Conservation (phyloP, 768 basidiomycete species). For the Rhizopogon sp. region DNA sequence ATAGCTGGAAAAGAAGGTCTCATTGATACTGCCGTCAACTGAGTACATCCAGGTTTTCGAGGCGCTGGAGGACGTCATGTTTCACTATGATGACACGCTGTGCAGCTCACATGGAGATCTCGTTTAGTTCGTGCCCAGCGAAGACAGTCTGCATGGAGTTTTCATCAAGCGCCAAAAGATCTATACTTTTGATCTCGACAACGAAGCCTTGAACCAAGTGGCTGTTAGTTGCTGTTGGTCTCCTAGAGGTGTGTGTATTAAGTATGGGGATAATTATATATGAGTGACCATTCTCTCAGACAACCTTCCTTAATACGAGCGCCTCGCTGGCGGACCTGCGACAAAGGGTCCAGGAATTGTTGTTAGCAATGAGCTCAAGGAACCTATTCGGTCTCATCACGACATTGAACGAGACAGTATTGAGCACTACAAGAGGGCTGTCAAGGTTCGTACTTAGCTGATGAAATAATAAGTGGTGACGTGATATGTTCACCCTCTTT, state of each 20-base stretch:
- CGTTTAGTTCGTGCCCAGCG: no score
- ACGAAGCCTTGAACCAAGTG: slow-evolving; percentile 28
- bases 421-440: slow-evolving; percentile 95
- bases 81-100: no score
- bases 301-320: slow-evolving; percentile 93
- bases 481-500: not conserved
- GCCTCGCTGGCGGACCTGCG: slow-evolving; percentile 90
- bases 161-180: no score
- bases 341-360: slow-evolving; percentile 98
- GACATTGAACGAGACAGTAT: slow-evolving; percentile 96
- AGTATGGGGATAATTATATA: not conserved
- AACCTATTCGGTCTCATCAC: slow-evolving; percentile 97
- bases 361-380: slow-evolving; percentile 90
- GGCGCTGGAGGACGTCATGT: no score
- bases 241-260: slow-evolving; percentile 63
- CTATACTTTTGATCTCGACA: no score
- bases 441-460: slow-evolving; percentile 58
- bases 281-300: slow-evolving; percentile 30
- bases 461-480: not conserved
- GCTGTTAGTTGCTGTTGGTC: slow-evolving; percentile 90
- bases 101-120: no score
- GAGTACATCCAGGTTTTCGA: no score
- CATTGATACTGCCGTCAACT: no score
- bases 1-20: no score
- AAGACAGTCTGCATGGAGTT: no score